phyloP scores from a whole-genome alignment of 2,329 filamentous ascomycete species.

The Reticulascus tulasneorum region DNA sequence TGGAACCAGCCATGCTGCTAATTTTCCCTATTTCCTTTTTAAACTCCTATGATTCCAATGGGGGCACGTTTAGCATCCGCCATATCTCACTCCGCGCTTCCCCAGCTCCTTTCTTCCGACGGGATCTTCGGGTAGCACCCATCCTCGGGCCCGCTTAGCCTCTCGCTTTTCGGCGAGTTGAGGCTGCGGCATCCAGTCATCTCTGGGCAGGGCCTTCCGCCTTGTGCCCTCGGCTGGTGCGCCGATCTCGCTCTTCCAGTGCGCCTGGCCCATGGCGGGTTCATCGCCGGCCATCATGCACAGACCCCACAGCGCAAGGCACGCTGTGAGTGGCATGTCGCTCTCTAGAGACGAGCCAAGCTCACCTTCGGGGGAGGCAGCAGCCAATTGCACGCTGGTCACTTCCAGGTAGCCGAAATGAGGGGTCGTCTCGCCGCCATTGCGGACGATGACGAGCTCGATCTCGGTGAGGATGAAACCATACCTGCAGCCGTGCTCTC shows the following conservation, averaged over 20 bases:
- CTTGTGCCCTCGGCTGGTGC: slow-evolving; percentile 70
- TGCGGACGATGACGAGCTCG: slow-evolving; percentile 85
- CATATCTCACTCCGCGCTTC: slow-evolving; percentile 59
- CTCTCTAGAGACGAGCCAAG: slow-evolving; percentile 26
- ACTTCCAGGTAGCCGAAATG: slow-evolving; percentile 90
- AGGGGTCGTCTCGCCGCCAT: slow-evolving; percentile 66
- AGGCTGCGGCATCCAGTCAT: slow-evolving; percentile 71
- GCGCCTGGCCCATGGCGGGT: slow-evolving; percentile 52
- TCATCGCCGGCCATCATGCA: slow-evolving; percentile 67
- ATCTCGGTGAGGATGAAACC: slow-evolving; percentile 97
- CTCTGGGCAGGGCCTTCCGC: slow-evolving; percentile 64
- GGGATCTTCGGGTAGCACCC: slow-evolving; percentile 72
- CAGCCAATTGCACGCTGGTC: slow-evolving; percentile 54
- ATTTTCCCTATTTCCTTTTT: neutral
- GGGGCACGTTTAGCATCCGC: slow-evolving; percentile 28
- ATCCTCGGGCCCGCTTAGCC: slow-evolving; percentile 68
- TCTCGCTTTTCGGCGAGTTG: slow-evolving; percentile 72
- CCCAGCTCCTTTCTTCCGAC: slow-evolving; percentile 69
- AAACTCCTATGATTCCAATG: neutral
- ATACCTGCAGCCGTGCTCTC: slow-evolving; percentile 87
- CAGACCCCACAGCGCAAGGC: slow-evolving; percentile 72
- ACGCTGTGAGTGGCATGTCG: slow-evolving; percentile 59
- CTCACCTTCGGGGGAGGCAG: slow-evolving; percentile 24
- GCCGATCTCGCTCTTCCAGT: slow-evolving; percentile 69
- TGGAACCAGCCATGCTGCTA: slow-evolving; percentile 12